Conservation (phyloP, 2,329 filamentous ascomycete species). For the Daldinia eschscholtzii region DNA sequence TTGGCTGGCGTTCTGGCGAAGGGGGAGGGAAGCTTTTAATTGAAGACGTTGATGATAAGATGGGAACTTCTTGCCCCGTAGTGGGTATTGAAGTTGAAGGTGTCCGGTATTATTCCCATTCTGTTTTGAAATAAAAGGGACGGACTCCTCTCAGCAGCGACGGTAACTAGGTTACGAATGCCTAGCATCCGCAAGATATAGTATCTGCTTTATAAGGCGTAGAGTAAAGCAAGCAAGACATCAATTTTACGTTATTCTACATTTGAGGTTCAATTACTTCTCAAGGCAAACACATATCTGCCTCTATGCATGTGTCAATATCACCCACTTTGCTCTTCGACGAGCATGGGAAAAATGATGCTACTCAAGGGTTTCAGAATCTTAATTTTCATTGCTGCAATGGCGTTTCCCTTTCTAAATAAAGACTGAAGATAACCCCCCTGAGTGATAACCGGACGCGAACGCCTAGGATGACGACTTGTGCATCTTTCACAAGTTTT, state of each 20-base stretch:
- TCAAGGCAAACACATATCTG: neutral
- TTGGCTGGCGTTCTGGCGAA: slow-evolving; percentile 49
- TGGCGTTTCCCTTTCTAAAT: slow-evolving; percentile 17
- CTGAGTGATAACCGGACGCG: slow-evolving; percentile 7
- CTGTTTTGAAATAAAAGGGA: slow-evolving; percentile 20
- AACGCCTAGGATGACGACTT: slow-evolving; percentile 23
- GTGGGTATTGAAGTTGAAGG: slow-evolving; percentile 19
- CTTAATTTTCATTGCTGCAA: slow-evolving; percentile 11
- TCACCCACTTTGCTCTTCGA: neutral
- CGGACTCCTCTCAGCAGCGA: slow-evolving; percentile 22
- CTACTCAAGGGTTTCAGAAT: neutral
- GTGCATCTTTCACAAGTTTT: slow-evolving; percentile 13
- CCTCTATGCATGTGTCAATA: neutral
- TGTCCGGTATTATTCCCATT: slow-evolving; percentile 16
- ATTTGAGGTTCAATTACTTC: neutral
- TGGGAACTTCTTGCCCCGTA: slow-evolving; percentile 4
- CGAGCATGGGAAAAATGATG: neutral
- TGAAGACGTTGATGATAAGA: slow-evolving; percentile 23
- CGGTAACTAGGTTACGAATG: slow-evolving; percentile 11
- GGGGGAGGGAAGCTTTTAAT: slow-evolving; percentile 14
- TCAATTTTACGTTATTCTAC: slow-evolving; percentile 26
- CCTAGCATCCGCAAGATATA: slow-evolving; percentile 26
- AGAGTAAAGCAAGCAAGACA: slow-evolving; percentile 27
- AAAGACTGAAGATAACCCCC: slow-evolving; percentile 3
- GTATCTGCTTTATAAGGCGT: slow-evolving; percentile 34